Percentiles rank a stretch among this genome's conserved stretches.
Conservation (phyloP, 257 asterid genomes). For the Forsythia viridissima region DNA sequence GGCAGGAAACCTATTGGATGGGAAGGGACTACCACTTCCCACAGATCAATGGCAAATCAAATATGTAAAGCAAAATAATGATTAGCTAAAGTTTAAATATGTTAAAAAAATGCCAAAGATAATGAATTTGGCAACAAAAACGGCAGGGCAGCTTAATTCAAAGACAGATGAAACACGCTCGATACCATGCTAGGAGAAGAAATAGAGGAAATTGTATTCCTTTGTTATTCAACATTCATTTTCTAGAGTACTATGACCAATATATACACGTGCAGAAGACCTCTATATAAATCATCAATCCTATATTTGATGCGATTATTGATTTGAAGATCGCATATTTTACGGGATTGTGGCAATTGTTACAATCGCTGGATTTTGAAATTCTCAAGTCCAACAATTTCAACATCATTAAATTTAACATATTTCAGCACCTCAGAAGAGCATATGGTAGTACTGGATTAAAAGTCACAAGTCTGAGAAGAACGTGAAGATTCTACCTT, state of each 20-base stretch:
- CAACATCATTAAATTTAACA: background rate
- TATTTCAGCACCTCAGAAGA: background rate
- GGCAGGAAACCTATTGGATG: too few species aligned
- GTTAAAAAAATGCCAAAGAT: too few species aligned
- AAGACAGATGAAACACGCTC: too few species aligned
- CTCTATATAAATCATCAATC: background rate
- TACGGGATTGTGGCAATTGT: background rate
- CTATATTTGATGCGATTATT: background rate
- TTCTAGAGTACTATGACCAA: background rate
- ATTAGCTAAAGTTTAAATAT: too few species aligned
- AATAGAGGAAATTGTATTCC: too few species aligned
- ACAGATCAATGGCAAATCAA: too few species aligned
- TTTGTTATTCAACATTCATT: too few species aligned
- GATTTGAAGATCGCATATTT: background rate
- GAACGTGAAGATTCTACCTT: conserved; percentile 45
- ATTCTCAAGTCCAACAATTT: background rate
- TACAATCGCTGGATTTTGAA: background rate
- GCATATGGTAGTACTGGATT: background rate
- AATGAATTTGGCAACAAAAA: too few species aligned
- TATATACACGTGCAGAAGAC: background rate
- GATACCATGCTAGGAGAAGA: too few species aligned
- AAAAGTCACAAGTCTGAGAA: background rate
- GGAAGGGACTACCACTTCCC: too few species aligned
- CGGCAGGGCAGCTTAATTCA: too few species aligned
- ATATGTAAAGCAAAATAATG: too few species aligned